phyloP scores from a whole-genome alignment of 106 monocot genomes.

The Vanilla planifolia region DNA sequence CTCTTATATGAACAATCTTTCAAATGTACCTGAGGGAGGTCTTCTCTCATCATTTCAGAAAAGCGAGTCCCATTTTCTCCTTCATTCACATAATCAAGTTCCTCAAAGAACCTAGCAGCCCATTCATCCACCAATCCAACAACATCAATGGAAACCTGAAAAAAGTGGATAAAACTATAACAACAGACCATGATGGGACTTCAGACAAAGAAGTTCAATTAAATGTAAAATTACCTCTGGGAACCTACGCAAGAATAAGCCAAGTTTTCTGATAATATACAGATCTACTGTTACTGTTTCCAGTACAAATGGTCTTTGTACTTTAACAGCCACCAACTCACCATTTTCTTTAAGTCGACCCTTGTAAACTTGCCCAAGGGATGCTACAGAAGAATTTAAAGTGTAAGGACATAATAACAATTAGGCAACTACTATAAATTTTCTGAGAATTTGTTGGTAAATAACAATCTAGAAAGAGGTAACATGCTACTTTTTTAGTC shows the following conservation, averaged over 20 bases:
- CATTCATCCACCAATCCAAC: constrained; percentile 99
- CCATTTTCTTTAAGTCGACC: constrained; percentile 92
- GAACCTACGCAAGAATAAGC: constrained; percentile 73
- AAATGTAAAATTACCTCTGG: constrained; percentile 59
- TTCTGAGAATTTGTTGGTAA: background rate
- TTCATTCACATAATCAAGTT: constrained; percentile 99
- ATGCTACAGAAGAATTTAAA: constrained; percentile 50
- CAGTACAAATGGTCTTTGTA: constrained; percentile 93
- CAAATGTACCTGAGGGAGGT: constrained; percentile 90
- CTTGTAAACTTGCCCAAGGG: constrained; percentile 97
- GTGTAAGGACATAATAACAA: background rate
- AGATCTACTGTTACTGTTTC: constrained; percentile 97
- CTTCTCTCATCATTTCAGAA: constrained; percentile 95
- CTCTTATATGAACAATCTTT: too few species aligned
- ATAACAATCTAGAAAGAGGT: background rate
- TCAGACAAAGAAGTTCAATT: background rate
- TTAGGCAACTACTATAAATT: background rate
- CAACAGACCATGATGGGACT: background rate
- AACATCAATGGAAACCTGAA: constrained; percentile 86
- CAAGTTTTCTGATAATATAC: constrained; percentile 86
- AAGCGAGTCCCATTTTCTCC: constrained; percentile 96
- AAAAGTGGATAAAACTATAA: constrained; percentile 4
- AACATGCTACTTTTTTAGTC: background rate
- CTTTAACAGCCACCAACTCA: constrained; percentile 95
- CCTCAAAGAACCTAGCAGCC: constrained; percentile 98